phyloP scores from a whole-genome alignment of 345 rosid genomes.

The Eucalyptus tenuipes region DNA sequence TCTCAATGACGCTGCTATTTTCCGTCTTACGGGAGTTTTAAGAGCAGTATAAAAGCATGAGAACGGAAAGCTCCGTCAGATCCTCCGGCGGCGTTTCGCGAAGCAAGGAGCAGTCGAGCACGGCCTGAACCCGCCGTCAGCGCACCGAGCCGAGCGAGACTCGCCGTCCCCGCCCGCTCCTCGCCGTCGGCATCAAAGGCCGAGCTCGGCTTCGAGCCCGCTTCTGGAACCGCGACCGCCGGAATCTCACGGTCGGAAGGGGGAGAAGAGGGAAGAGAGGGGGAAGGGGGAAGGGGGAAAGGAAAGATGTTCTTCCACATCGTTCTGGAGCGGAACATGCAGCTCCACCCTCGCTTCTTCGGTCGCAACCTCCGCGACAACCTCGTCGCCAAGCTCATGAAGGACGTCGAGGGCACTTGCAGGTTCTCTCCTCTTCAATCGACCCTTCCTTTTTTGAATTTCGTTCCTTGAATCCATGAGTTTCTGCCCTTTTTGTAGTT shows the following conservation, averaged over 20 bases:
- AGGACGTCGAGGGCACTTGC: conserved; percentile 97
- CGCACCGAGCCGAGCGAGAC: not conserved
- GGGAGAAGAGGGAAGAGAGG: not conserved
- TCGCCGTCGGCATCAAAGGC: not conserved
- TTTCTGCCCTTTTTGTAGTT: not conserved
- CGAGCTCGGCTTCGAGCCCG: not conserved
- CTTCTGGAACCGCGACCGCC: not conserved
- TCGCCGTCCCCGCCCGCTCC: too few relatives aligned
- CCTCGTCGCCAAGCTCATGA: conserved; percentile 79
- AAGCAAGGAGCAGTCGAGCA: not conserved
- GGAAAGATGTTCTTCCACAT: conserved; percentile 74
- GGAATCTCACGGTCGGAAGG: not conserved
- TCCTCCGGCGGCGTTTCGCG: not conserved
- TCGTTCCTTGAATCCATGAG: not conserved
- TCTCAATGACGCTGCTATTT: not conserved
- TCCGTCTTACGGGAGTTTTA: not conserved
- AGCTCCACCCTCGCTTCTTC: conserved; percentile 76
- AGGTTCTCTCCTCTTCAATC: conserved; percentile 22
- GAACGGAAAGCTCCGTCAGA: not conserved
- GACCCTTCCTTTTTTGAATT: not conserved
- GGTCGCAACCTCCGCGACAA: conserved; percentile 79
- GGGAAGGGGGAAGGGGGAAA: not conserved
- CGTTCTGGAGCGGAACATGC: conserved; percentile 85
- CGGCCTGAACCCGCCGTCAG: not conserved
- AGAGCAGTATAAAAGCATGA: not conserved